Evolutionary conservation across 2,329 filamentous ascomycete genomes (phyloP).

Genomic region (Aspergillus quadrilineatus): DNA sequence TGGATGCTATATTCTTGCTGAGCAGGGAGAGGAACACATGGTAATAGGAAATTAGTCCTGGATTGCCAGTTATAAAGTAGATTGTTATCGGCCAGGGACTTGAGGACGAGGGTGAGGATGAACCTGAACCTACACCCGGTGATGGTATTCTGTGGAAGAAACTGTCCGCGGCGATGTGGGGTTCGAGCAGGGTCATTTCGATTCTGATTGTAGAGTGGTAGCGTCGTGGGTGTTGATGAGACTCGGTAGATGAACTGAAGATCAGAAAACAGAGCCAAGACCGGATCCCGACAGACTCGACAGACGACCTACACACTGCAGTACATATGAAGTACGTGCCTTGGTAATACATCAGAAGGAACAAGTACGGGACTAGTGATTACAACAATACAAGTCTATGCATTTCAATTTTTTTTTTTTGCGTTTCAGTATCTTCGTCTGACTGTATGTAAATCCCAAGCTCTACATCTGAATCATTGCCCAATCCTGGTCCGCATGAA

Average conservation of each 20-base stretch:
- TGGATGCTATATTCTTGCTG: slow-evolving; percentile 22
- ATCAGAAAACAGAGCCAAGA: not conserved
- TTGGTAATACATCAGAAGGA: not conserved
- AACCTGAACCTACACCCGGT: not conserved
- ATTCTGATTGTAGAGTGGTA: not conserved
- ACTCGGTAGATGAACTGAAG: not conserved
- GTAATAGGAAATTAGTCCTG: slow-evolving; percentile 52
- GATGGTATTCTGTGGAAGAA: slow-evolving; percentile 27
- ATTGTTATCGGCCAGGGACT: slow-evolving; percentile 27
- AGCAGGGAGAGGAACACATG: slow-evolving; percentile 44
- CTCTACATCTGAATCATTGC: slow-evolving; percentile 20
- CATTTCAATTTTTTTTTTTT: slow-evolving; percentile 3
- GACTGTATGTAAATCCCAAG: slow-evolving; percentile 23
- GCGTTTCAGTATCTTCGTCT: slow-evolving; percentile 11
- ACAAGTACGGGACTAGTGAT: not conserved
- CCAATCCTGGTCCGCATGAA: slow-evolving; percentile 18
- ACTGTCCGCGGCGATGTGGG: slow-evolving; percentile 31
- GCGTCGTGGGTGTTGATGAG: not conserved
- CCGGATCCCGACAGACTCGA: not conserved
- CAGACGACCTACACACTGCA: not conserved
- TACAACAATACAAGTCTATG: not conserved
- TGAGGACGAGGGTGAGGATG: not conserved
- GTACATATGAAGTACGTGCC: not conserved
- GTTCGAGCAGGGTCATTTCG: slow-evolving; percentile 1
- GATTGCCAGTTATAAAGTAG: slow-evolving; percentile 53